Percentiles rank a stretch among this genome's conserved stretches.
Conservation (phyloP, 2,329 filamentous ascomycete species). For the Epicoccum sorghinum region DNA sequence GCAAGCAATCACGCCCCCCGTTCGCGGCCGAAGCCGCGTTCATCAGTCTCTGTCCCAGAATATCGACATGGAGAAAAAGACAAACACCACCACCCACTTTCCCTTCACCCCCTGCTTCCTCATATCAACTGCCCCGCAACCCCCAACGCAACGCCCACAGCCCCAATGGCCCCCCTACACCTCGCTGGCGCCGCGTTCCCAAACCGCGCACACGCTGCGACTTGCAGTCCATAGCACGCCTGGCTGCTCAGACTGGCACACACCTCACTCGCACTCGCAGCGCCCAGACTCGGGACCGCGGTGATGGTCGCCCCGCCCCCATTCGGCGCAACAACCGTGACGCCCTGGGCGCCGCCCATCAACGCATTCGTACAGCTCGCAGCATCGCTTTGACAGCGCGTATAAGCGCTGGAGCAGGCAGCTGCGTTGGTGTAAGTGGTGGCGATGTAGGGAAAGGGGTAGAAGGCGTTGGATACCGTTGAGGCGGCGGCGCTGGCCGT, state of each 20-base stretch:
- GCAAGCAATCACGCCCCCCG: conserved; percentile 3
- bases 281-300: conserved; percentile 45
- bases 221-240: conserved; percentile 57
- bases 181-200: conserved; percentile 40
- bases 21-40: neutral
- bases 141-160: conserved; percentile 45
- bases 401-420: conserved; percentile 61
- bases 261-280: conserved; percentile 35
- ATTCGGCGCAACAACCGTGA: conserved; percentile 58
- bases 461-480: conserved; percentile 58
- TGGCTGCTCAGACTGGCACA: conserved; percentile 48
- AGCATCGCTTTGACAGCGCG: conserved; percentile 57
- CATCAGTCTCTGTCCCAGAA: conserved; percentile 3
- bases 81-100: neutral
- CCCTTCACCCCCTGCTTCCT: neutral
- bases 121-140: conserved; percentile 49
- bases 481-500: conserved; percentile 19
- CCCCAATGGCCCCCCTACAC: conserved; percentile 28
- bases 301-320: conserved; percentile 56
- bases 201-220: conserved; percentile 53
- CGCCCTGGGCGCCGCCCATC: conserved; percentile 56
- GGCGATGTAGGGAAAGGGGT: conserved; percentile 60
- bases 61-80: conserved; percentile 31
- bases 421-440: conserved; percentile 59
- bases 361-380: conserved; percentile 50